Evolutionary conservation across 1,139 yeast species (phyloP).

Genomic region (Chernovozyma aurita): DNA sequence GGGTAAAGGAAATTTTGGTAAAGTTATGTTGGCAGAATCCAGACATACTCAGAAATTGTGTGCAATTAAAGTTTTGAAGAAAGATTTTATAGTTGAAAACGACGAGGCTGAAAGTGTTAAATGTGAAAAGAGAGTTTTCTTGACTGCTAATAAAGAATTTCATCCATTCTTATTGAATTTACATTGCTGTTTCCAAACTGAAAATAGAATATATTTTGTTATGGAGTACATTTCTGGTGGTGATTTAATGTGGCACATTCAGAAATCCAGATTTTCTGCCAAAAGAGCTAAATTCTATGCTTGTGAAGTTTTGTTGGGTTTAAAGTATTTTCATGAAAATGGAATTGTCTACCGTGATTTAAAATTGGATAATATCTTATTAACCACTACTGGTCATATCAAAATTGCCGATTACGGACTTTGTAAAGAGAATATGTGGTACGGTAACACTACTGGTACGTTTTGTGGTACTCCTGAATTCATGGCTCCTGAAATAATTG

Average conservation of each 20-base stretch:
- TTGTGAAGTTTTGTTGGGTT: constrained; percentile 87
- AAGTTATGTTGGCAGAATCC: constrained; percentile 94
- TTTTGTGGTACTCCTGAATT: constrained; percentile 99
- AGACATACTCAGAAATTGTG: constrained; percentile 73
- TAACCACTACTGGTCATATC: constrained; percentile 90
- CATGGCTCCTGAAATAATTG: constrained; percentile 97
- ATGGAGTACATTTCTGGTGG: constrained; percentile 99
- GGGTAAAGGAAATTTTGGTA: constrained; percentile 97
- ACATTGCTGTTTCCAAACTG: constrained; percentile 96
- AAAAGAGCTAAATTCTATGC: constrained; percentile 95
- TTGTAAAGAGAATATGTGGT: constrained; percentile 95
- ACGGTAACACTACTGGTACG: constrained; percentile 85
- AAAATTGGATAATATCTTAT: constrained; percentile 87
- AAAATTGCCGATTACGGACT: constrained; percentile 96
- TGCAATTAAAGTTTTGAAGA: constrained; percentile 93
- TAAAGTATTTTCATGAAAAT: constrained; percentile 90
- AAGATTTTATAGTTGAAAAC: constrained; percentile 89
- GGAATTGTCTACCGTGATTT: constrained; percentile 96
- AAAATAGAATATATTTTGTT: constrained; percentile 92
- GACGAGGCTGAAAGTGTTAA: constrained; percentile 95
- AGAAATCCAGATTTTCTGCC: constrained; percentile 82
- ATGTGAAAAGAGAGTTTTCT: constrained; percentile 87
- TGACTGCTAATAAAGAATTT: constrained; percentile 82
- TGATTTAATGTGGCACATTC: constrained; percentile 99
- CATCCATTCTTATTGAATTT: constrained; percentile 91